phyloP scores from a whole-genome alignment of 306 rosid genomes.

The Prunus campanulata region DNA sequence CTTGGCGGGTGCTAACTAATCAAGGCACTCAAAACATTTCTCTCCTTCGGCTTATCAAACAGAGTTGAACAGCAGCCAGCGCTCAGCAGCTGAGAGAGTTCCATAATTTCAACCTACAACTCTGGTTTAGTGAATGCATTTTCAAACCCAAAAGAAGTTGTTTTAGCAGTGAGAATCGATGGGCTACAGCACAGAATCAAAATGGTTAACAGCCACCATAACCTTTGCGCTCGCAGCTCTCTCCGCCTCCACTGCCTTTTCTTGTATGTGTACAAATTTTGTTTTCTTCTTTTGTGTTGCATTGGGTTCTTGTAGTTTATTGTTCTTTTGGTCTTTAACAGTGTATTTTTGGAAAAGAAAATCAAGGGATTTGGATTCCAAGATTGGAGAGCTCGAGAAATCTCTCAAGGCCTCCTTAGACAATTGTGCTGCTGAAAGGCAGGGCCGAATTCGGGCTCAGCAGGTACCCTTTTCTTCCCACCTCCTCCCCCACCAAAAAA shows the following conservation, averaged over 20 bases:
- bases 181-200: constrained; percentile 14
- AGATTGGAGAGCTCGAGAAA: constrained; percentile 52
- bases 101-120: too few species aligned
- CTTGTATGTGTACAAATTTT: constrained; percentile 30
- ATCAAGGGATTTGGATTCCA: constrained; percentile 48
- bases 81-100: too few species aligned
- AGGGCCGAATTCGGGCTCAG: constrained; percentile 94
- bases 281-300: too few species aligned
- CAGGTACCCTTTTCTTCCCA: constrained; percentile 43
- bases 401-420: constrained; percentile 55
- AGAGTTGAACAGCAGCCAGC: not conserved
- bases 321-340: constrained; percentile 9
- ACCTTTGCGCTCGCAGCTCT: constrained; percentile 49
- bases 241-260: constrained; percentile 46
- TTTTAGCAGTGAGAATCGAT: not conserved
- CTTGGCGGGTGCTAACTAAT: not conserved
- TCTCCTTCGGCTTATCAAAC: not conserved
- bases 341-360: constrained; percentile 52
- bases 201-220: constrained; percentile 22
- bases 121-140: not conserved
- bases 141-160: not conserved
- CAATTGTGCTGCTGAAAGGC: constrained; percentile 70
- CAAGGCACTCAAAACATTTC: not conserved
- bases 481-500: not conserved
- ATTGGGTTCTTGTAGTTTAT: not conserved